Base-by-base conservation (phyloP, 306 rosid species). In the Parietaria judaica region DNA sequence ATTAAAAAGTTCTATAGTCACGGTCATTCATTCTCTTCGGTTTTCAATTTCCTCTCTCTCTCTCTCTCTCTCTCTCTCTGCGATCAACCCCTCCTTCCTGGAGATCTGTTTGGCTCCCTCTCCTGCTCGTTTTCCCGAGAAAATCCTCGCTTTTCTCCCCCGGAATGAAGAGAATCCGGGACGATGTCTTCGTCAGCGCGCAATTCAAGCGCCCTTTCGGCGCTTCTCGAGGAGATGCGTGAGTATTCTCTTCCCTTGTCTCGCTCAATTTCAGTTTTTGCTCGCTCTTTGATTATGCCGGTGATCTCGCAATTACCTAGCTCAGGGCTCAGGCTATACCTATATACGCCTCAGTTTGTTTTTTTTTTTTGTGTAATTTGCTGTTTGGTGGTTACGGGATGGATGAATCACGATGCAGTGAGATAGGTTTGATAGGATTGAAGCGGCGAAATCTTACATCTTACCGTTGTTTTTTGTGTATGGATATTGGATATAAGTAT, bases 191-290 rank as follows among this genome's bases (percentile, higher is more conserved):
- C 71, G 73, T 77, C 54, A 82, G 74, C 60, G 47, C 89, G 66
- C 87, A 78, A 76, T 76, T 83, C 53, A 88, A 84, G 60, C 83
- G 89, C 7, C 89, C 94, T 44, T 70, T 76, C 62, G 63, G 65
- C 58, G 76, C 95, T 23, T 80, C 88, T 7, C 81, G 86, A 36
- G 81, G 65, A 44, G 85, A 84, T 77, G 82, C 89, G 96, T 88
- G 78, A 63, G 89, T 64, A 55, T 58, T 63, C 63, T 61, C 41
- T 44, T 65, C 7, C 3, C 7, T 7, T 49, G 54, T 70, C 76
- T 49, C 53, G 5, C 53, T 49, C 1, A 10, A 11, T 9, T n/a
- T 49, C 53, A 10, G 0, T 0, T n/a, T 9, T n/a, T 5, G 73
- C 60, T 71, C 71, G 60, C 36, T 47, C 63, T 8, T 8, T 54